These are phyloP conservation scores for Gymnopilus dilepis DNA, from an alignment of 768 basidiomycete genomes.

Conservation along the genomic window DNA sequence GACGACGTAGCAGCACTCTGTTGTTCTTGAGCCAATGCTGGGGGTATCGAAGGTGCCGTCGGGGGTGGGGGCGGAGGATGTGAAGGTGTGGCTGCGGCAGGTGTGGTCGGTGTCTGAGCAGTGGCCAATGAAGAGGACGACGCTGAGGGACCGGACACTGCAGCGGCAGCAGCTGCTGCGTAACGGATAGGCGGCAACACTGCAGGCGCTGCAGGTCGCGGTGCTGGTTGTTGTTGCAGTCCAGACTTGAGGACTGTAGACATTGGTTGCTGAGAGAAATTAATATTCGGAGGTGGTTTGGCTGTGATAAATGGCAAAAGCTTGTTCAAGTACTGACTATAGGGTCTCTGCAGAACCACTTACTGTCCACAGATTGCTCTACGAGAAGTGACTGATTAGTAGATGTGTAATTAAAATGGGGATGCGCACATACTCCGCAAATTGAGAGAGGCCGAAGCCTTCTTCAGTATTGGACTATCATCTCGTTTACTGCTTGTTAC, in stretches of 20 bases:
- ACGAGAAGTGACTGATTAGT: conserved; percentile 18
- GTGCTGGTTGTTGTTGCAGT: conserved; percentile 56
- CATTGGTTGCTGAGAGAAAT: conserved; percentile 82
- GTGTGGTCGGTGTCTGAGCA: conserved; percentile 32
- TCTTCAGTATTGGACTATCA: conserved; percentile 82
- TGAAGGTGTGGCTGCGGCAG: conserved; percentile 32
- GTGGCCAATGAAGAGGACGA: conserved; percentile 57
- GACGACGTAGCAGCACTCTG: conserved; percentile 61
- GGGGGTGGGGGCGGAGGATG: conserved; percentile 36
- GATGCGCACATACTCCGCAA: conserved; percentile 65
- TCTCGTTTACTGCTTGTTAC: conserved; percentile 75
- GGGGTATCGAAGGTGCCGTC: conserved; percentile 39
- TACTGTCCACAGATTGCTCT: conserved; percentile 80
- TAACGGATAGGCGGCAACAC: conserved; percentile 84
- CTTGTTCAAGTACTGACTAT: conserved; percentile 18
- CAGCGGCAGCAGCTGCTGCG: conserved; percentile 85
- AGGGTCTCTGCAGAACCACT: conserved; percentile 22
- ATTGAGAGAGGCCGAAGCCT: conserved; percentile 64
- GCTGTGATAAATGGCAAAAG: conserved; percentile 35
- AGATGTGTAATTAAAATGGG: conserved; percentile 16
- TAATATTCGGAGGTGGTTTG: conserved; percentile 82
- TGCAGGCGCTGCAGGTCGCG: conserved; percentile 54
- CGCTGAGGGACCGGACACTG: conserved; percentile 39
- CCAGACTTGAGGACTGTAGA: conserved; percentile 76
- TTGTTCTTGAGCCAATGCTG: conserved; percentile 46